Evolutionary conservation across 2,329 filamentous ascomycete genomes (phyloP).

Genomic region (Hypoxylon sp.): DNA sequence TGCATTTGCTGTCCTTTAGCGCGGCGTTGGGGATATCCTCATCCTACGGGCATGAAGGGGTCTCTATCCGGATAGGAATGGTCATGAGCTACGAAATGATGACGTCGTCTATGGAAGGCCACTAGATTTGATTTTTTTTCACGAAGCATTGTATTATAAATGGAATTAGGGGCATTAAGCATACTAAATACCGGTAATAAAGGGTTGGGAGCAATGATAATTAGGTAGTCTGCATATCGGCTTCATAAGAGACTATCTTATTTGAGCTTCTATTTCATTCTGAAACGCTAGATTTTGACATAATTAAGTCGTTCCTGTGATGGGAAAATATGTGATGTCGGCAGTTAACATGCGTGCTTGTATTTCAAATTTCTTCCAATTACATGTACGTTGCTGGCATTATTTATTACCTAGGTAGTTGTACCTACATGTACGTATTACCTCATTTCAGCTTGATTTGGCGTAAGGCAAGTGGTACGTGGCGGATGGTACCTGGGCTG

Average conservation of each 20-base stretch:
- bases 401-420: conserved; percentile 1
- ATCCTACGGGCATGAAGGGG: conserved; percentile 41
- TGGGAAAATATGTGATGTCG: not conserved
- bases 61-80: conserved; percentile 43
- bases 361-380: not conserved
- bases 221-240: conserved; percentile 46
- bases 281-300: not conserved
- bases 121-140: conserved; percentile 38
- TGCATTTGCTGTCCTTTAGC: conserved; percentile 51
- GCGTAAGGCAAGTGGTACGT: conserved; percentile 10
- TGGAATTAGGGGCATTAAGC: conserved; percentile 21
- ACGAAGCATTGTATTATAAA: conserved; percentile 42
- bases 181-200: conserved; percentile 32
- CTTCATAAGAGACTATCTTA: conserved; percentile 27
- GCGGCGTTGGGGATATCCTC: conserved; percentile 50
- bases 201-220: conserved; percentile 15
- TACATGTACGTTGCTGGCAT: conserved; percentile 1
- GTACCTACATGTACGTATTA: no score
- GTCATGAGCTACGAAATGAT: conserved; percentile 50
- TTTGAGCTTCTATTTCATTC: conserved; percentile 22
- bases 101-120: conserved; percentile 34
- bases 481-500: conserved; percentile 1
- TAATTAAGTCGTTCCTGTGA: not conserved
- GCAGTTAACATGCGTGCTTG: not conserved
- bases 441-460: conserved; percentile 28